These are phyloP conservation scores for Kandelia obovata DNA, from an alignment of 345 rosid genomes.

Conservation along the genomic window DNA sequence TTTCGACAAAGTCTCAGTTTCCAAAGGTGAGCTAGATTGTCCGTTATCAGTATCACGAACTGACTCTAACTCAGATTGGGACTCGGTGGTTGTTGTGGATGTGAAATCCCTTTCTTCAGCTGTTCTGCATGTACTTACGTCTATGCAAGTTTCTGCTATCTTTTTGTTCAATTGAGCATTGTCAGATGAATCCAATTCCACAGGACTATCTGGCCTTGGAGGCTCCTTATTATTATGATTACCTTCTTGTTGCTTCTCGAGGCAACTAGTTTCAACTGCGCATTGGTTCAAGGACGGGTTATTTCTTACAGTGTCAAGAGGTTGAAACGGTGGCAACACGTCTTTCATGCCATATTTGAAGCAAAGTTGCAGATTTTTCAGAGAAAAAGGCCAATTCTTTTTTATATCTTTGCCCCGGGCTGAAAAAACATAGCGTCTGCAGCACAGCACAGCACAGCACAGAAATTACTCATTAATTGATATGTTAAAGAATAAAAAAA, in stretches of 20 bases:
- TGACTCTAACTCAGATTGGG: conserved; percentile 52
- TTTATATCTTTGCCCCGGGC: conserved; percentile 71
- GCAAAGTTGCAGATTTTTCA: conserved; percentile 67
- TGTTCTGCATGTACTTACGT: conserved; percentile 37
- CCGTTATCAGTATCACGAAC: conserved; percentile 28
- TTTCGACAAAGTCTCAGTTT: conserved; percentile 30
- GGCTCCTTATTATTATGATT: conserved; percentile 27
- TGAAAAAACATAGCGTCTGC: conserved; percentile 83
- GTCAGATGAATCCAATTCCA: conserved; percentile 26
- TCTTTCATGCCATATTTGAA: conserved; percentile 81
- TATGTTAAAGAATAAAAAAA: neutral
- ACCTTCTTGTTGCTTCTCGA: conserved; percentile 31
- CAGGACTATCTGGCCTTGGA: conserved; percentile 26
- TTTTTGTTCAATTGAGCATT: conserved; percentile 28
- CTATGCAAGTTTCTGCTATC: conserved; percentile 35
- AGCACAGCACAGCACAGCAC: conserved; percentile 32
- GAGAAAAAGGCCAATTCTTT: conserved; percentile 90
- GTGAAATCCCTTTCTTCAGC: conserved; percentile 53
- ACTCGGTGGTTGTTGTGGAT: conserved; percentile 45
- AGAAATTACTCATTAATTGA: neutral
- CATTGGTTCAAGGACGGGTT: conserved; percentile 29
- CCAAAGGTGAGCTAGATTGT: conserved; percentile 33
- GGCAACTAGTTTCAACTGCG: conserved; percentile 31
- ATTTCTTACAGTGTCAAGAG: conserved; percentile 37
- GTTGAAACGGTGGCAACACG: conserved; percentile 82